Evolutionary conservation across 2,329 filamentous ascomycete species (phyloP), one percentile per base, ranked within the genome.

Genomic region (Bipolaris cookei): DNA sequence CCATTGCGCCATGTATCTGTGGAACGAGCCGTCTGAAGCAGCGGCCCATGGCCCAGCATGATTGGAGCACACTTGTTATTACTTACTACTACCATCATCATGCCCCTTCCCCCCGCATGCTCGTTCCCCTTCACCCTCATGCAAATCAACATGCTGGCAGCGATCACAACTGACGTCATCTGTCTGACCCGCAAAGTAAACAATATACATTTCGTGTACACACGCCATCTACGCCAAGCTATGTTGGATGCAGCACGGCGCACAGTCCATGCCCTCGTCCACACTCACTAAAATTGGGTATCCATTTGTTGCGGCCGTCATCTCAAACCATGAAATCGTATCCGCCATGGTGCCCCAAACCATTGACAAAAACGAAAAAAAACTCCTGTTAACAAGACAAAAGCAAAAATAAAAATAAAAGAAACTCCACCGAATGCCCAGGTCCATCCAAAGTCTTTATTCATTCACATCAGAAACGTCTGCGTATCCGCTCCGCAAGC

Each of bases 401-500:
- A 13, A 20, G 30, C 6, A 13, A 44, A 32, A 43, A 42, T 3
- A 46, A 44, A 58, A 49, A 47, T 28, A 28, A 25, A 43, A 47
- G 21, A 47, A 46, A 47, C 62, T 56, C 59, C 54, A 18, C 44
- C 51, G 20, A 58, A 58, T 57, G 52, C 54, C 51, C 44, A n/a
- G 25, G 37, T 14, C 39, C 28, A n/a, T 20, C 38, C 34, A 20
- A 51, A 21, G 14, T 54, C 38, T 38, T 32, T 38, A 20, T 53
- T 51, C 16, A 41, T 35, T 34, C 35, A 44, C 14, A 42, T 57
- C 53, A 70, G 43, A 69, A 69, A 38, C 70, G 65, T 48, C 70
- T 59, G 43, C 69, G 60, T 23, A 70, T 61, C 58, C 72, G 64
- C 50, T 75, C 69, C 16, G 64, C 69, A 28, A 73, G 52, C 39